Evolutionary conservation across 2,329 filamentous ascomycete genomes (phyloP), one percentile per base, ranked within the genome.

Genomic region (Aureobasidium sp.): DNA sequence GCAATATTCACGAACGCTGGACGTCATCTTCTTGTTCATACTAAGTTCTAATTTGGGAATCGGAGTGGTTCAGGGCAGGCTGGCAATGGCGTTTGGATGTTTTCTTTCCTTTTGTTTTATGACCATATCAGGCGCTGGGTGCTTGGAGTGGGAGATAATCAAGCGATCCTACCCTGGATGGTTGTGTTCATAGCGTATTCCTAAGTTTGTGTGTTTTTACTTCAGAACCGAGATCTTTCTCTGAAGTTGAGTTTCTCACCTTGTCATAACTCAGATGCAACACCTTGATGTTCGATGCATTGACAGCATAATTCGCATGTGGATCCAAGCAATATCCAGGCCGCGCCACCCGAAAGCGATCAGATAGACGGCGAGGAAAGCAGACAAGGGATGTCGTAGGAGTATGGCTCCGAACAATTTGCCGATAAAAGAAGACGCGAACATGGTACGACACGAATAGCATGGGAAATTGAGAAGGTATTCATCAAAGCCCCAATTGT

Each of bases 1-100:
- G 15, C 49, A 35, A 39, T 39, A 29, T 58, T 58, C 29, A 58
- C 31, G 22, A 47, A 58, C 54, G 54, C 54, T 58, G 54, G 54
- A 47, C 54, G 58, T 50, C 27, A 24, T 40, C 53, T 58, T 24
- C 61, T 52, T 56, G 61, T 42, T 62, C n/a, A 62, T 49, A 50
- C 35, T 35, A 22, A 58, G 19, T 52, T 42, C 27, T 57, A 56
- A 49, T 57, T n/a, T 35, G 40, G 61, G 33, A 22, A 19, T 40
- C 6, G 17, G 22, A 29, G 48, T 45, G 53, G 53, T 39, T 33
- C 19, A 33, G 17, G 54, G 31, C 29, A 35, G 54, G 40, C 40
- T 24, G 54, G 54, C 27, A 47, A 47, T 15, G 54, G 54, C 54
- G 54, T 48, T 47, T 29, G 27, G 42, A 24, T 22, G 17, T 9